phyloP scores from a whole-genome alignment of 331 rosid species.

The Phaseolus coccineus region DNA sequence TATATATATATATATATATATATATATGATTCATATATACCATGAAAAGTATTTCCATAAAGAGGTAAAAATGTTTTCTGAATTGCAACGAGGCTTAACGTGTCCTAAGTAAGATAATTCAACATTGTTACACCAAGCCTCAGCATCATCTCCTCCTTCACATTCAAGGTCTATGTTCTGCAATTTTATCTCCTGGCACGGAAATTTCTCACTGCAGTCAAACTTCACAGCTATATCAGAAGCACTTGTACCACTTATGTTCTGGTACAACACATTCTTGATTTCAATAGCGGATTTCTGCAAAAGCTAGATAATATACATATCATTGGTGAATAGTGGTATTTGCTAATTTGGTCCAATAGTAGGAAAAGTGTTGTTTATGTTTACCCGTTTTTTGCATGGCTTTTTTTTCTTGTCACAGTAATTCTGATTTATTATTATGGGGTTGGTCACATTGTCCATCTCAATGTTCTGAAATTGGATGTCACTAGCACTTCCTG shows the following conservation, averaged over 20 bases:
- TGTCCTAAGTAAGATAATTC: conserved; percentile 44
- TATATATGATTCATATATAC: background rate
- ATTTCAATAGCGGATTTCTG: conserved; percentile 68
- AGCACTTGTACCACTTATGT: conserved; percentile 71
- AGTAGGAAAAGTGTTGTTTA: background rate
- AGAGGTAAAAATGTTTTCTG: background rate
- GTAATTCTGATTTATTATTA: conserved; percentile 69
- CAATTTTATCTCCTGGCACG: conserved; percentile 61
- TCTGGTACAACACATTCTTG: conserved; percentile 62
- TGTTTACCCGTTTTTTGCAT: conserved; percentile 59
- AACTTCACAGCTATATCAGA: conserved; percentile 60
- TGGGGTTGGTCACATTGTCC: conserved; percentile 65
- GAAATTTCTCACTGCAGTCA: conserved; percentile 61
- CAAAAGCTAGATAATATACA: background rate
- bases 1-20: too few relatives aligned
- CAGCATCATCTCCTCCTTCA: conserved; percentile 32
- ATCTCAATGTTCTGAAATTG: conserved; percentile 65
- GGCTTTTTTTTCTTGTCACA: conserved; percentile 60
- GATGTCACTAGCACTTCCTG: conserved; percentile 68
- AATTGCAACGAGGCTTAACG: conserved; percentile 64
- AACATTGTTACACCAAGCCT: conserved; percentile 60
- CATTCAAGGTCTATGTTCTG: conserved; percentile 52
- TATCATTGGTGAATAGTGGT: background rate
- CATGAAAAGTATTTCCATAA: background rate
- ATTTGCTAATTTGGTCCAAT: background rate